Conservation (phyloP, 495 filamentous ascomycete species). For the Delitschia confertaspora region DNA sequence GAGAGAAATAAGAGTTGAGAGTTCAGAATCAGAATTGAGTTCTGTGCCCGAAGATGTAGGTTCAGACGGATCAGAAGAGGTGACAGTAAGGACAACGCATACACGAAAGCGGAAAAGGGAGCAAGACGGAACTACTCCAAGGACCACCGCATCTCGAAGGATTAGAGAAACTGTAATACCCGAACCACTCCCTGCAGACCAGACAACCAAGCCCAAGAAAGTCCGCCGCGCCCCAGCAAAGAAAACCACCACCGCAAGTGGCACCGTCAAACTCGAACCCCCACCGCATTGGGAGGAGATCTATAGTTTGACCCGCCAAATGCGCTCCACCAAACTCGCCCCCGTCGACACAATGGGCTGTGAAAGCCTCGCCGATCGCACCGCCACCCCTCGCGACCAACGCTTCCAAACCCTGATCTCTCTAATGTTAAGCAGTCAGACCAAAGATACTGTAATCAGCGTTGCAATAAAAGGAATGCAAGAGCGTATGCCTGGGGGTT, state of each 20-base stretch:
- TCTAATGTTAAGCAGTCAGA: conserved; percentile 94
- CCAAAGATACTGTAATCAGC: conserved; percentile 89
- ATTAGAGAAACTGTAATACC: neutral
- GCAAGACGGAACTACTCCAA: neutral
- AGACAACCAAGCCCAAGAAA: conserved; percentile 17
- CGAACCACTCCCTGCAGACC: neutral
- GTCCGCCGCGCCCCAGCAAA: conserved; percentile 56
- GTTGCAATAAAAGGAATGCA: conserved; percentile 73
- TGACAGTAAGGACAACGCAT: conserved; percentile 1
- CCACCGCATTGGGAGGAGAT: conserved; percentile 80
- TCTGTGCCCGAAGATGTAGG: conserved; percentile 12
- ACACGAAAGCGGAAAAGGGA: conserved; percentile 23
- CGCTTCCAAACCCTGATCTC: conserved; percentile 88
- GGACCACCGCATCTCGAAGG: neutral
- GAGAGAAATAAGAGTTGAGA: neutral
- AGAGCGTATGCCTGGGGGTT: conserved; percentile 54
- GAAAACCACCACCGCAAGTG: conserved; percentile 49
- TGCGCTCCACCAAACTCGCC: conserved; percentile 66
- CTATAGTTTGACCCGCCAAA: conserved; percentile 66
- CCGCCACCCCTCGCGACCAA: conserved; percentile 49
- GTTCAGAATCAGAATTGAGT: conserved; percentile 20
- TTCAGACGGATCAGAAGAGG: conserved; percentile 1
- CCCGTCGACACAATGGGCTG: conserved; percentile 99
- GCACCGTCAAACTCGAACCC: conserved; percentile 48
- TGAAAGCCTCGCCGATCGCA: conserved; percentile 57